Conservation (phyloP, 441 rosid species). For the Gossypium schwendimanii region DNA sequence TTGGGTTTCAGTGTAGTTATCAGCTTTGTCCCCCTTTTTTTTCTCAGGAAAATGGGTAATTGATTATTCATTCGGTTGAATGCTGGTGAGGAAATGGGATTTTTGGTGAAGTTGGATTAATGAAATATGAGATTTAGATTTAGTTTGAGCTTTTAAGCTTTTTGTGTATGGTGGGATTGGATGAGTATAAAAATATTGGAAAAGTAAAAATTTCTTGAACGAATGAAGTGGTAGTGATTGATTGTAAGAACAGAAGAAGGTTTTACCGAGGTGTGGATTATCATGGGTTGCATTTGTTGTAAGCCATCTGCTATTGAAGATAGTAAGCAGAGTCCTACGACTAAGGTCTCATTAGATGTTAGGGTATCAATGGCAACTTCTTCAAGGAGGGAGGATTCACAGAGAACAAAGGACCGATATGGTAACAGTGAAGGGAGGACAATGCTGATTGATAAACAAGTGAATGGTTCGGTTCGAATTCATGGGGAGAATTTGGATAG, state of each 20-base stretch:
- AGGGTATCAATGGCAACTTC: slow-evolving; percentile 54
- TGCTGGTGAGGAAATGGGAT: slow-evolving; percentile 5
- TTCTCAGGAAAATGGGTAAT: background rate
- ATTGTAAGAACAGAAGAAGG: slow-evolving; percentile 22
- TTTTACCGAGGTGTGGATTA: slow-evolving; percentile 27
- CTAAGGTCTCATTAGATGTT: slow-evolving; percentile 49
- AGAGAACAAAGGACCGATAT: slow-evolving; percentile 45
- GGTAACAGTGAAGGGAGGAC: slow-evolving; percentile 56
- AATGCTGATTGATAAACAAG: slow-evolving; percentile 57
- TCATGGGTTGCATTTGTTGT: slow-evolving; percentile 81
- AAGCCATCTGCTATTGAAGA: slow-evolving; percentile 86
- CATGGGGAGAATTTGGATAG: slow-evolving; percentile 53
- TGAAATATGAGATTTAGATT: slow-evolving; percentile 14
- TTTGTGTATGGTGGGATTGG: slow-evolving; percentile 19
- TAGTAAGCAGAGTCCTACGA: slow-evolving; percentile 75
- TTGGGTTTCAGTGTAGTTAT: background rate
- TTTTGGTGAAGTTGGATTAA: slow-evolving; percentile 12
- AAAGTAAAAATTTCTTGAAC: slow-evolving; percentile 17
- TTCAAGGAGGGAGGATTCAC: slow-evolving; percentile 69
- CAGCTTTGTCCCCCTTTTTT: slow-evolving; percentile 3
- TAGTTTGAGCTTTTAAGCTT: slow-evolving; percentile 1
- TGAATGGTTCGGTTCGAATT: slow-evolving; percentile 46
- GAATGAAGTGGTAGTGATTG: slow-evolving; percentile 24
- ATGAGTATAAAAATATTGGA: slow-evolving; percentile 20
- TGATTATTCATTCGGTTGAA: slow-evolving; percentile 10